Evolutionary conservation across 2,329 filamentous ascomycete species (phyloP).

Genomic region (Emergomyces orientalis): DNA sequence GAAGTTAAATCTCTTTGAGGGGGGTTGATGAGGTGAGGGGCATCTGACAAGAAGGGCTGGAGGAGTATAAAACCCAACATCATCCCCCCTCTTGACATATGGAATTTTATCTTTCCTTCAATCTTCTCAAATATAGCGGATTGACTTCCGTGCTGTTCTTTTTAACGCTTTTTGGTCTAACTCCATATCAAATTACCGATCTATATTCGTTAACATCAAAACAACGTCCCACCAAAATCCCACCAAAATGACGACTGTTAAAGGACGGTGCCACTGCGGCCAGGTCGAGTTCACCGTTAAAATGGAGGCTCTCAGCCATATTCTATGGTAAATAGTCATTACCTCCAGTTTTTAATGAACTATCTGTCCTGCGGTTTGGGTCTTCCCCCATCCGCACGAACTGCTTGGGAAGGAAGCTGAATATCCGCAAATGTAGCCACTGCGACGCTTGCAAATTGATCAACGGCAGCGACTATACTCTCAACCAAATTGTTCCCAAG

Average conservation of each 20-base stretch:
- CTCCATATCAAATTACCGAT: background rate
- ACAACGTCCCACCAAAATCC: background rate
- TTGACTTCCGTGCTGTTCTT: background rate
- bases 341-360: background rate
- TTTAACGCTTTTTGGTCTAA: background rate
- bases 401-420: background rate
- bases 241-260: constrained; percentile 36
- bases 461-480: constrained; percentile 42
- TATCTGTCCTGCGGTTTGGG: background rate
- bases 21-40: background rate
- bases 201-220: background rate
- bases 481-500: constrained; percentile 47
- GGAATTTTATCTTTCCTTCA: background rate
- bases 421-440: constrained; percentile 33
- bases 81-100: background rate
- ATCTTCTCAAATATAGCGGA: background rate
- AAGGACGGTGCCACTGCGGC: constrained; percentile 49
- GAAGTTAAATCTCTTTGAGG: background rate
- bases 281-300: constrained; percentile 44
- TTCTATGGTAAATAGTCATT: constrained; percentile 24
- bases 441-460: constrained; percentile 50
- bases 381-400: background rate
- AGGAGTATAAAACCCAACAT: background rate
- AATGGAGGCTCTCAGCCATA: constrained; percentile 38
- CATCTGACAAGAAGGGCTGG: background rate